Conservation (phyloP, 352 stramenopile species). For the Globisporangium rhizosaccharum region DNA sequence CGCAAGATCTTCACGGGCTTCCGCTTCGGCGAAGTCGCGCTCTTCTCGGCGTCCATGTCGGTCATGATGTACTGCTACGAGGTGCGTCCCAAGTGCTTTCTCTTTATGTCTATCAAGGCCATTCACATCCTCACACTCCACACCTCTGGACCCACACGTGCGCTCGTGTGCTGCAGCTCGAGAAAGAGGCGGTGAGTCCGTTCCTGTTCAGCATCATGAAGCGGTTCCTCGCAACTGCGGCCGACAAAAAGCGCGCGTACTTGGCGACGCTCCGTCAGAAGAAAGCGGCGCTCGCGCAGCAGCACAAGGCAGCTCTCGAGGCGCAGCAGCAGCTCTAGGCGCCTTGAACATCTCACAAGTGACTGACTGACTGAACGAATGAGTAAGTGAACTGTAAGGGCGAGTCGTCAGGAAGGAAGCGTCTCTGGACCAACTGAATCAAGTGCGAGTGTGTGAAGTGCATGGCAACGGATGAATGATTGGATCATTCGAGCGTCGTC, state of each 20-base stretch:
- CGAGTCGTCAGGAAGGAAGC: background rate
- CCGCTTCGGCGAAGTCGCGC: conserved; percentile 58
- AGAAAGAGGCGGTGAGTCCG: conserved; percentile 58
- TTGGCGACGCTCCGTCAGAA: conserved; percentile 18
- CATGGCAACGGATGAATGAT: too few species aligned
- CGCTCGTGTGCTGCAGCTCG: conserved; percentile 25
- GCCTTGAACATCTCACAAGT: background rate
- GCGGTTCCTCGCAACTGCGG: conserved; percentile 67
- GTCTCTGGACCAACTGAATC: too few species aligned
- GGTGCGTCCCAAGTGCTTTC: conserved; percentile 19
- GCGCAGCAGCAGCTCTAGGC: background rate
- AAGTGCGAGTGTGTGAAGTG: background rate
- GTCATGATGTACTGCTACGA: conserved; percentile 85
- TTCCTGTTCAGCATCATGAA: conserved; percentile 68
- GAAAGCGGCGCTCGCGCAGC: conserved; percentile 10
- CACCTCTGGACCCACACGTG: background rate
- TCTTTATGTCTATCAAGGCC: background rate
- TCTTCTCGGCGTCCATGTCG: conserved; percentile 76
- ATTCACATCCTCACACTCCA: background rate
- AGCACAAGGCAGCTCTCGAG: conserved; percentile 12
- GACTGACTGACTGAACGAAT: background rate
- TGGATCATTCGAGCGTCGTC: too few species aligned
- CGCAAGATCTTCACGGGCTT: conserved; percentile 63
- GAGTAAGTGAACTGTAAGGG: background rate
- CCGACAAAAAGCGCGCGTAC: conserved; percentile 69